phyloP scores from a whole-genome alignment of 2,329 filamentous ascomycete genomes.

The Scopulariopsis brevicaulis region DNA sequence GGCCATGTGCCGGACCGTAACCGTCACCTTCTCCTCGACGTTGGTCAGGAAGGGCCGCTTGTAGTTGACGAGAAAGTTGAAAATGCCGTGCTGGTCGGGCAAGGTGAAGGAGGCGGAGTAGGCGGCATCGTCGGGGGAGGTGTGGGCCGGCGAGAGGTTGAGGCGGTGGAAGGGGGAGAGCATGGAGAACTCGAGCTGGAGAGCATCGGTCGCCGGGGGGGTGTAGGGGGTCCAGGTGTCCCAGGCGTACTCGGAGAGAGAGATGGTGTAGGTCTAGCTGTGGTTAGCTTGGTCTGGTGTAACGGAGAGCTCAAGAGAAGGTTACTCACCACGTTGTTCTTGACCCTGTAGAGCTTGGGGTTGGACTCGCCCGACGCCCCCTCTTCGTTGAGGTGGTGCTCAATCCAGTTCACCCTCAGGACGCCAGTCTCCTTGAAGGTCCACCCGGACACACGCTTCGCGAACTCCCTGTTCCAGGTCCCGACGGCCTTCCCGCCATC shows the following conservation, averaged over 20 bases:
- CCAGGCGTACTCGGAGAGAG: constrained; percentile 73
- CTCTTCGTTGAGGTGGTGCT: constrained; percentile 59
- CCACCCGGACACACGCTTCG: constrained; percentile 81
- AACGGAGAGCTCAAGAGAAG: not conserved
- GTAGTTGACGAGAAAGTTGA: constrained; percentile 97
- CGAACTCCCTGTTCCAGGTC: constrained; percentile 76
- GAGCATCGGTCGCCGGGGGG: constrained; percentile 54
- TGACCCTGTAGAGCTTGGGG: constrained; percentile 85
- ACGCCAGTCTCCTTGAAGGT: constrained; percentile 92
- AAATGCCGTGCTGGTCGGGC: constrained; percentile 97
- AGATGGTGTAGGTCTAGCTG: constrained; percentile 68
- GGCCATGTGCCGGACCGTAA: constrained; percentile 91
- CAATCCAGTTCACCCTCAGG: constrained; percentile 68
- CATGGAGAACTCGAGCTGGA: constrained; percentile 98
- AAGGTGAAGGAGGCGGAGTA: constrained; percentile 69
- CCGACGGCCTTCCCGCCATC: constrained; percentile 42
- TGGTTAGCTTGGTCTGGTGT: constrained; percentile 15
- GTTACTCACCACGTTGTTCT: constrained; percentile 82
- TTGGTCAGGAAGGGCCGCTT: constrained; percentile 85
- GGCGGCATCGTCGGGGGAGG: constrained; percentile 56
- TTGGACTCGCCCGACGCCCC: constrained; percentile 48
- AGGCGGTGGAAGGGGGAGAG: constrained; percentile 94
- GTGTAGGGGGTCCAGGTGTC: constrained; percentile 66
- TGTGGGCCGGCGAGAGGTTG: constrained; percentile 46
- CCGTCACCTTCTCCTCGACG: constrained; percentile 87